A percentile compares a stretch with the other conserved stretches of the same genome.
phyloP scores from a whole-genome alignment of 306 rosid species.

The Argentina anserina region DNA sequence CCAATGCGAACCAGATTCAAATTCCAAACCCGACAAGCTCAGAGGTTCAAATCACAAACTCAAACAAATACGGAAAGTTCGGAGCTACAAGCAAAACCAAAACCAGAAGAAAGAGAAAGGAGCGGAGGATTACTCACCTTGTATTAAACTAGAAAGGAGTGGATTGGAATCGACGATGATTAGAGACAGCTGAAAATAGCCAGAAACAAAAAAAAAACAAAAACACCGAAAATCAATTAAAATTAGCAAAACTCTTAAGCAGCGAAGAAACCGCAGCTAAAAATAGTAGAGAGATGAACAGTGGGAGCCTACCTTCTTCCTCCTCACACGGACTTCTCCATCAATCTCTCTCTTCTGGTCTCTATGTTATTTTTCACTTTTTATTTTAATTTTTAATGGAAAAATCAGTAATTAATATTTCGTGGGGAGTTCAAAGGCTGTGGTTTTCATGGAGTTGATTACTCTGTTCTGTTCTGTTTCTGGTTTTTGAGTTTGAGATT shows the following conservation, averaged over 20 bases:
- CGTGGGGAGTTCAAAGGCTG: neutral
- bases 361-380: neutral
- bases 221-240: slow-evolving; percentile 1
- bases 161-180: slow-evolving; percentile 23
- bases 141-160: slow-evolving; percentile 25
- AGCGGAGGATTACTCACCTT: slow-evolving; percentile 38
- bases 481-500: neutral
- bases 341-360: slow-evolving; percentile 34
- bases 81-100: neutral
- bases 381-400: neutral
- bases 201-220: slow-evolving; percentile 1
- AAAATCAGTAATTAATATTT: neutral
- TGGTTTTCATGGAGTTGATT: slow-evolving; percentile 8
- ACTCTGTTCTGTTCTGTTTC: neutral
- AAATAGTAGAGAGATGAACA: slow-evolving; percentile 36
- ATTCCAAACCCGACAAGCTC: slow-evolving; percentile 1
- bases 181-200: slow-evolving; percentile 16
- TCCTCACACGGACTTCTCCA: slow-evolving; percentile 35
- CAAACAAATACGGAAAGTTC: neutral
- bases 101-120: neutral
- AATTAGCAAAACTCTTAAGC: slow-evolving; percentile 18
- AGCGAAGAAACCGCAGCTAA: slow-evolving; percentile 30
- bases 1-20: neutral
- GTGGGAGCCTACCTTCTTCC: slow-evolving; percentile 52
- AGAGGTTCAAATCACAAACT: slow-evolving; percentile 11